Evolutionary conservation across 306 rosid species (phyloP).

Genomic region (Parietaria judaica): DNA sequence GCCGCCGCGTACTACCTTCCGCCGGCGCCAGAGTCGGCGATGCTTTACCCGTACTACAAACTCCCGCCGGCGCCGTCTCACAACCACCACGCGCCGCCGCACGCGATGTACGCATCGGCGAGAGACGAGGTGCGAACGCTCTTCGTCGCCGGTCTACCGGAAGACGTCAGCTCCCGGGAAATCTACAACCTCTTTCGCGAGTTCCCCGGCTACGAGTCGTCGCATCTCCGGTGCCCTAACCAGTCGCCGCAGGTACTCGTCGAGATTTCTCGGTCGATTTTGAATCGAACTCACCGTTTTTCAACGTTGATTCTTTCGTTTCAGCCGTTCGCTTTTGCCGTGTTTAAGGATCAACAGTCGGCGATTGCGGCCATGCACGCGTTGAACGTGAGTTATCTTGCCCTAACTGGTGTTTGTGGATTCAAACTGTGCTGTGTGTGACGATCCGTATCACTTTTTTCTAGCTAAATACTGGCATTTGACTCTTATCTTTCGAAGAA

Average conservation of each 20-base stretch:
- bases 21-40: constrained; percentile 36
- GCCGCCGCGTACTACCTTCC: constrained; percentile 68
- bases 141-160: constrained; percentile 86
- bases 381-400: constrained; percentile 49
- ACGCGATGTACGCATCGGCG: constrained; percentile 31
- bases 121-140: constrained; percentile 77
- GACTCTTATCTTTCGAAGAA: too few species aligned
- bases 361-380: constrained; percentile 82
- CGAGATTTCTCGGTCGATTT: neutral
- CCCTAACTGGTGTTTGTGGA: too few species aligned
- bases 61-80: constrained; percentile 39
- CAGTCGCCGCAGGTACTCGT: constrained; percentile 55
- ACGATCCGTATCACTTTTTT: neutral
- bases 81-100: constrained; percentile 36
- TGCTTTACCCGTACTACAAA: constrained; percentile 56
- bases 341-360: constrained; percentile 71
- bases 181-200: constrained; percentile 80
- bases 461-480: neutral
- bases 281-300: neutral
- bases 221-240: constrained; percentile 75
- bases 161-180: constrained; percentile 82
- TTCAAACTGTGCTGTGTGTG: neutral
- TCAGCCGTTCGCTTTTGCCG: constrained; percentile 94
- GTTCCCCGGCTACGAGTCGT: constrained; percentile 87
- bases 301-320: neutral